Evolutionary conservation across 306 rosid species (phyloP).

Genomic region (Argentina anserina): DNA sequence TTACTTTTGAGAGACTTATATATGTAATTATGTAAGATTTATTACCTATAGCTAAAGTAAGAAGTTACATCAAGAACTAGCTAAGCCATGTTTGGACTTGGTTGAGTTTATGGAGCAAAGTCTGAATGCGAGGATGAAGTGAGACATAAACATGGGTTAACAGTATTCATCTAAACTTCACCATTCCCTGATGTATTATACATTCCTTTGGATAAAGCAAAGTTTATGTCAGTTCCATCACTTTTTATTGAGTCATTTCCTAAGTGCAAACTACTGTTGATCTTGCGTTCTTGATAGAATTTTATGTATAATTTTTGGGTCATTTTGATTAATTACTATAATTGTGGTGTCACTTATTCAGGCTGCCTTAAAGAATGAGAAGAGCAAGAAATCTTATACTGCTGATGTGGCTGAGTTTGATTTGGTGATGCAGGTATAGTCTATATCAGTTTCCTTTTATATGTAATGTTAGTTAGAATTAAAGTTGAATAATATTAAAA

Average conservation of each 20-base stretch:
- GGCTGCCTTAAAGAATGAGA: constrained; percentile 59
- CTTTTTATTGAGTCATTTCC: not conserved
- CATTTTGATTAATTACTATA: not conserved
- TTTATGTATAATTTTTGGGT: not conserved
- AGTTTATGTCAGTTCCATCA: not conserved
- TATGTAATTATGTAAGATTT: too few species aligned
- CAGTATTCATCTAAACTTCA: not conserved
- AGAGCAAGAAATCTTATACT: constrained; percentile 49
- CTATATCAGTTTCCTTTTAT: constrained; percentile 24
- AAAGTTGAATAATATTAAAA: constrained; percentile 11
- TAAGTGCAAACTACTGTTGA: not conserved
- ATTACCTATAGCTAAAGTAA: too few species aligned
- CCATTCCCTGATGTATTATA: not conserved
- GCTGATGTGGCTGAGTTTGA: constrained; percentile 83
- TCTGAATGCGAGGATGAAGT: too few species aligned
- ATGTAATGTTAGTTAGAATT: not conserved
- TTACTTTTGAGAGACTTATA: too few species aligned
- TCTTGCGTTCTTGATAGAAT: not conserved
- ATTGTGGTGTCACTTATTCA: constrained; percentile 38
- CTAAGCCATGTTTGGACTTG: too few species aligned
- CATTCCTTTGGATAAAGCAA: not conserved
- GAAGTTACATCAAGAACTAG: too few species aligned
- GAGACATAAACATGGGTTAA: not conserved
- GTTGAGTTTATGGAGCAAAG: too few species aligned
- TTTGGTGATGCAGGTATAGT: constrained; percentile 87